Percentiles rank a stretch among this genome's conserved stretches.
Evolutionary conservation across 1,284 basidiomycete genomes (phyloP).

Genomic region (Microbotryum scabiosae): DNA sequence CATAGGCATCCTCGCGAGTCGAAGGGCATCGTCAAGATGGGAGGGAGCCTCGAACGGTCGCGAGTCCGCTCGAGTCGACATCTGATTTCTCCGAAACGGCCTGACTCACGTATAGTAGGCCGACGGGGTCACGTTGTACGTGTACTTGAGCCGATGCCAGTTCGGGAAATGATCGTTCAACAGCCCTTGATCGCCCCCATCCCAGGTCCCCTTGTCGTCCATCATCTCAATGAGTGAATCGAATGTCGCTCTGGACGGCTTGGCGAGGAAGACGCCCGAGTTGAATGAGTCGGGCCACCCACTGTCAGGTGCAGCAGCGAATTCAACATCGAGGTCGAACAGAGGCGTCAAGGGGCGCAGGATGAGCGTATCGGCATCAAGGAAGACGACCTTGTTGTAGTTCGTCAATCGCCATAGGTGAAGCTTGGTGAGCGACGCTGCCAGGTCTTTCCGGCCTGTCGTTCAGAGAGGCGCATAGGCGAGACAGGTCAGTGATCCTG

Average conservation of each 20-base stretch:
- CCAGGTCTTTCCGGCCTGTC: slow-evolving; percentile 82
- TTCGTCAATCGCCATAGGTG: slow-evolving; percentile 85
- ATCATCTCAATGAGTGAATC: slow-evolving; percentile 60
- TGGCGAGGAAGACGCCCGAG: slow-evolving; percentile 83
- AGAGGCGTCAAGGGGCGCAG: slow-evolving; percentile 77
- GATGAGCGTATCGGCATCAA: slow-evolving; percentile 92
- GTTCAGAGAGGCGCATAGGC: background rate
- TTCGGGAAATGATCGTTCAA: slow-evolving; percentile 80
- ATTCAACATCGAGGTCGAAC: slow-evolving; percentile 57
- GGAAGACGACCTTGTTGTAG: slow-evolving; percentile 82
- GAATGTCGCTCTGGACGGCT: slow-evolving; percentile 74
- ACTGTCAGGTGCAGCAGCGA: slow-evolving; percentile 83
- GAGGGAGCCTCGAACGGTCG: background rate
- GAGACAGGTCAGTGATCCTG: background rate
- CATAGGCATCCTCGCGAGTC: too few species aligned
- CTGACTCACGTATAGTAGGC: slow-evolving; percentile 81
- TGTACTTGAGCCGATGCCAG: slow-evolving; percentile 89
- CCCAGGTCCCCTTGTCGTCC: slow-evolving; percentile 76
- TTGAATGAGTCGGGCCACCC: slow-evolving; percentile 99
- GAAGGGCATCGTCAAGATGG: too few species aligned
- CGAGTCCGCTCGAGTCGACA: too few species aligned
- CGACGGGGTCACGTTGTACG: slow-evolving; percentile 96
- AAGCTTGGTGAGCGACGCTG: slow-evolving; percentile 85
- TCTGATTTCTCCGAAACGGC: background rate
- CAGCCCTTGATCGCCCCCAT: slow-evolving; percentile 93